These are phyloP conservation scores for Martensiomyces pterosporus DNA, from an alignment of 192 early-diverging fungal genomes.

Conservation along the genomic window DNA sequence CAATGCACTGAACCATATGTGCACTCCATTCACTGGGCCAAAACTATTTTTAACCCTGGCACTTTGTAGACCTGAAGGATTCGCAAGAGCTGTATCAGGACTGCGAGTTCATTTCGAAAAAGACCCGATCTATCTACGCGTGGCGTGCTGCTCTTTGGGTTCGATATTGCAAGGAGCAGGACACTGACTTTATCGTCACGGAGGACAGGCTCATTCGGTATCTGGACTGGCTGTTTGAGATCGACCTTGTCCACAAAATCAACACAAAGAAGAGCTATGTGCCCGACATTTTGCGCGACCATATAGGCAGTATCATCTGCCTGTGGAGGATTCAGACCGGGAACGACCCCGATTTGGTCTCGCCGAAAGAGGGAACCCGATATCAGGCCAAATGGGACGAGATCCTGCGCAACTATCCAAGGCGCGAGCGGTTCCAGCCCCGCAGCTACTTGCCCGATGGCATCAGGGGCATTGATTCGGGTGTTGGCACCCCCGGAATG, in stretches of 20 bases:
- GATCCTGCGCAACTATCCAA: constrained; percentile 43
- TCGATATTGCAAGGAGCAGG: constrained; percentile 43
- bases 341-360: constrained; percentile 41
- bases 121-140: constrained; percentile 49
- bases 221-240: constrained; percentile 50
- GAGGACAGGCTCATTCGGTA: constrained; percentile 44
- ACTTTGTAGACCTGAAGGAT: constrained; percentile 49
- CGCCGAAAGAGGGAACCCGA: constrained; percentile 47
- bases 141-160: constrained; percentile 49
- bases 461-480: neutral
- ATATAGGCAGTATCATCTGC: constrained; percentile 50
- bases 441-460: constrained; percentile 16
- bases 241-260: constrained; percentile 49
- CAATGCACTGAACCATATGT: constrained; percentile 1
- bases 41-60: too few species aligned
- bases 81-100: constrained; percentile 45
- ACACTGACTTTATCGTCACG: constrained; percentile 31
- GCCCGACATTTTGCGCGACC: constrained; percentile 49
- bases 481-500: neutral
- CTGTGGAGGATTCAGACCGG: constrained; percentile 50
- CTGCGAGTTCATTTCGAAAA: constrained; percentile 50
- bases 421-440: constrained; percentile 33
- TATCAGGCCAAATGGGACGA: constrained; percentile 53
- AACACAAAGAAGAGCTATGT: constrained; percentile 52
- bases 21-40: too few species aligned